Evolutionary conservation across 495 filamentous ascomycete genomes (phyloP), one percentile per base, ranked within the genome.

Genomic region (Podospora fimiseda): DNA sequence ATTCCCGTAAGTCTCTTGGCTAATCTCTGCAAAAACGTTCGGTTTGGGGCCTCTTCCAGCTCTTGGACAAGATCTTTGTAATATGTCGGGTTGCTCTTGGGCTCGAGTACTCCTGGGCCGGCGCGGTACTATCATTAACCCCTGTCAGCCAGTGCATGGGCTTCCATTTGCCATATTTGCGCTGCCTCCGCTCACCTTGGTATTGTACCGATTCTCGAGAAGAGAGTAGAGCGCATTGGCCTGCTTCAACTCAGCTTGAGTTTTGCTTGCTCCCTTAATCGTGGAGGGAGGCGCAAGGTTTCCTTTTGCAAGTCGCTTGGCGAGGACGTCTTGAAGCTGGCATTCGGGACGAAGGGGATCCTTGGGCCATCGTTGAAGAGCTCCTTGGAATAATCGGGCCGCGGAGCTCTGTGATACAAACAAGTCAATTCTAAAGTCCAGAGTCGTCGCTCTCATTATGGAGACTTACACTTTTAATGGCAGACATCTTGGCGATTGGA

Each of bases 311-410:
- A 90, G 74, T 45, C 85, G 80, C 49, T 75, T 72, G 56, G 78
- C 76, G 39, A 96, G 76, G 48, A 83, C 78, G 53, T 80, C 69
- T 56, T 89, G 86, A 62, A 95, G 80, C 52, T 87, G 84, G 61
- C 85, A 76, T 47, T 84, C 80, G 9, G 90, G 90, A 2, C 90
- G 88, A 49, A 95, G 80, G 39, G 69, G 62, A 64, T 94, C 88
- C 54, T 75, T 74, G 43, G 90, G 90, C 90, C 90, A 95, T 59
- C 80, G 82, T 57, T 77, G 72, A 49, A 94, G 72, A 53, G 86
- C 83, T 70, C 78, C 82, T 51, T 82, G 73, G 74, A 82, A 63
- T 38, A 58, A 55, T 24, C 50, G 51, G 24, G 46, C 49, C 18
- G 59, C 60, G 27, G 27, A 33, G 58, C 55, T 27, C 61, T 64